Evolutionary conservation across 2,329 filamentous ascomycete genomes (phyloP).

Genomic region (Alternaria tenuissima): DNA sequence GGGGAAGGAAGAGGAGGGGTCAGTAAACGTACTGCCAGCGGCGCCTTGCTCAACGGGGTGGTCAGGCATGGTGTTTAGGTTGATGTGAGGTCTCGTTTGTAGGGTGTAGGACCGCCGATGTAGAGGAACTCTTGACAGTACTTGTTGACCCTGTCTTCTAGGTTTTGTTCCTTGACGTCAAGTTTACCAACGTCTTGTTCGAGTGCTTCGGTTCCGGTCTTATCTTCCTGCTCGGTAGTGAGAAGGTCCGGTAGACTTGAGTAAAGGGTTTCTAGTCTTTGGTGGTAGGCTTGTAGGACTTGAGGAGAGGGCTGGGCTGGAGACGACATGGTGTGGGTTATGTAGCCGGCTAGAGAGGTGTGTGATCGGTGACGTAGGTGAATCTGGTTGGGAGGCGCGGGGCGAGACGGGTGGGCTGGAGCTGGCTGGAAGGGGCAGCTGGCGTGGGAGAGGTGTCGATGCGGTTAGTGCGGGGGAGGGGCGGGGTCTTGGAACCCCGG

Average conservation of each 20-base stretch:
- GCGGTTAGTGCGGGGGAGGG: constrained; percentile 10
- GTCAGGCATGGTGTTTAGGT: constrained; percentile 50
- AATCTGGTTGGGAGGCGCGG: not conserved
- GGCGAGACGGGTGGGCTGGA: constrained; percentile 4
- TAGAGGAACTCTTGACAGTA: constrained; percentile 16
- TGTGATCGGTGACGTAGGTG: constrained; percentile 37
- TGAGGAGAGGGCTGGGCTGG: constrained; percentile 10
- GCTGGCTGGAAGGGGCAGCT: constrained; percentile 4
- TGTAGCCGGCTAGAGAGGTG: constrained; percentile 17
- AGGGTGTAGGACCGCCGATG: constrained; percentile 17
- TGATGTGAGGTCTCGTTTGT: constrained; percentile 14
- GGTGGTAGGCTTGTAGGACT: constrained; percentile 6
- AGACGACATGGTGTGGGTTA: constrained; percentile 22
- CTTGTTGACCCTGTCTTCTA: constrained; percentile 12
- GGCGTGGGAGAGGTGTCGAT: constrained; percentile 12
- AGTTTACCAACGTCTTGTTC: constrained; percentile 16
- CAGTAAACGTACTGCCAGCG: constrained; percentile 46
- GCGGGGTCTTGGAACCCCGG: not conserved
- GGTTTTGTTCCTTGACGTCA: constrained; percentile 6
- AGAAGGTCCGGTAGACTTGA: constrained; percentile 1
- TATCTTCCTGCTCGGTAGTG: not conserved
- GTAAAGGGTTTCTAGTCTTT: constrained; percentile 14
- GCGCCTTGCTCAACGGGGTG: constrained; percentile 53
- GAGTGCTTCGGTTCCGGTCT: not conserved
- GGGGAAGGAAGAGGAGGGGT: too few relatives aligned